These are phyloP conservation scores for Metarhizium anisopliae DNA, from an alignment of 2,329 filamentous ascomycete genomes.

Conservation along the genomic window DNA sequence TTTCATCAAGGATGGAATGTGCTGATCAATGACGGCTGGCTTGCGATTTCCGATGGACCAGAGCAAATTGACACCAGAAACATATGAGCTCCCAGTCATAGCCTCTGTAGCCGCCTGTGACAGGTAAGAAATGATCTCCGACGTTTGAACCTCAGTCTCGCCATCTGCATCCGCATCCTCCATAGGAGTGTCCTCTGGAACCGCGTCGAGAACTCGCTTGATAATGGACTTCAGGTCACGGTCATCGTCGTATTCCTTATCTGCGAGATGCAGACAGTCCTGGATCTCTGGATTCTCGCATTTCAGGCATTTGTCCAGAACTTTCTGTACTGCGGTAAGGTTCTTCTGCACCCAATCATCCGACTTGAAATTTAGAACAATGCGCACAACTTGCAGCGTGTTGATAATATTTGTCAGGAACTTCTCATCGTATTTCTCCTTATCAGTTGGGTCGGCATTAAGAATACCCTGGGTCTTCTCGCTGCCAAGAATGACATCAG, in stretches of 20 bases:
- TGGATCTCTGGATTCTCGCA: constrained; percentile 89
- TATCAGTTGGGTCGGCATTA: constrained; percentile 49
- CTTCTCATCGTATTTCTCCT: constrained; percentile 72
- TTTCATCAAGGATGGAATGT: constrained; percentile 85
- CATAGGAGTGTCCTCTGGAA: constrained; percentile 68
- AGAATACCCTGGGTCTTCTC: constrained; percentile 63
- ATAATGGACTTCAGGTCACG: constrained; percentile 67
- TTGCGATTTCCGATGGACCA: constrained; percentile 85
- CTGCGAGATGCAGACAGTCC: constrained; percentile 73
- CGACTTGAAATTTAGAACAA: constrained; percentile 78
- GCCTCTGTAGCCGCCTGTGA: constrained; percentile 83
- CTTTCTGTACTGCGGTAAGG: constrained; percentile 69
- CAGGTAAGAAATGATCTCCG: constrained; percentile 78
- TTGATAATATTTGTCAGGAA: constrained; percentile 87
- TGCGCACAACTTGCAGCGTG: constrained; percentile 81
- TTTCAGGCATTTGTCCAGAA: constrained; percentile 81
- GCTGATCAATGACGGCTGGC: constrained; percentile 79
- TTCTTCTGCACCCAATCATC: constrained; percentile 86
- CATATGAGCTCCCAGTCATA: constrained; percentile 70
- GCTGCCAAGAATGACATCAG: constrained; percentile 72
- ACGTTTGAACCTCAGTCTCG: constrained; percentile 69
- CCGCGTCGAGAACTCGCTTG: constrained; percentile 75
- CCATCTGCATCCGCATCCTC: constrained; percentile 75
- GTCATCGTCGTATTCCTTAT: constrained; percentile 60
- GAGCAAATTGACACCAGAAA: constrained; percentile 83